Conservation (phyloP, 495 filamentous ascomycete species). For the Tuber umbilicatum region DNA sequence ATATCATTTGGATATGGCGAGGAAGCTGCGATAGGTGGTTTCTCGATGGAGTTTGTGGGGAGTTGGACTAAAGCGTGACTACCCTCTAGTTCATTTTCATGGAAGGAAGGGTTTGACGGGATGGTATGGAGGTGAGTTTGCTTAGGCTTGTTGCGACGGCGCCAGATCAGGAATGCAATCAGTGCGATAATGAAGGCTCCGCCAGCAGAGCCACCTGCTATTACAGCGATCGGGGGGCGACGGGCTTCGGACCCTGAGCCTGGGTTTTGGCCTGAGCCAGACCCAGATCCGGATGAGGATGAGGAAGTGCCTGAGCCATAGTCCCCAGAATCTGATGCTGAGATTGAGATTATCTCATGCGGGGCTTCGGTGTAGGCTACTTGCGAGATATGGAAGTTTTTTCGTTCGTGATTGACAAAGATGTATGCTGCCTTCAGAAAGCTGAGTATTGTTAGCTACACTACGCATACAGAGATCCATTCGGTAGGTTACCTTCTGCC, state of each 20-base stretch:
- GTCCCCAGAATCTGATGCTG: constrained; percentile 4
- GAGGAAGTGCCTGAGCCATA: constrained; percentile 5
- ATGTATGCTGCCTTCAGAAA: constrained; percentile 38
- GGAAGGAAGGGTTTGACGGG: constrained; percentile 14
- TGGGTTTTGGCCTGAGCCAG: neutral
- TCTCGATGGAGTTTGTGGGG: constrained; percentile 19
- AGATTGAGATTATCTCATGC: constrained; percentile 14
- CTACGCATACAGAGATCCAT: neutral
- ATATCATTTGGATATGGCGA: constrained; percentile 15
- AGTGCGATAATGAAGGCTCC: constrained; percentile 20
- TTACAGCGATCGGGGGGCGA: constrained; percentile 13
- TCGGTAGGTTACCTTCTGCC: constrained; percentile 31
- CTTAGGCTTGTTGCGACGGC: constrained; percentile 5
- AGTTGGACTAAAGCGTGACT: constrained; percentile 18
- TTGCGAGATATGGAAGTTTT: constrained; percentile 30
- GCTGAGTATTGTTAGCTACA: constrained; percentile 16
- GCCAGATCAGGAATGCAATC: constrained; percentile 27
- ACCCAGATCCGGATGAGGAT: neutral
- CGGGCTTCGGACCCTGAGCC: neutral
- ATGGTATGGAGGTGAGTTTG: constrained; percentile 8
- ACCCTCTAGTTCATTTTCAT: constrained; percentile 18
- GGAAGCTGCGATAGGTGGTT: constrained; percentile 14
- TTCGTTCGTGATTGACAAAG: constrained; percentile 33
- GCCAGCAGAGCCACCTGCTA: constrained; percentile 21
- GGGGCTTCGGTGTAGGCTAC: constrained; percentile 21